Evolutionary conservation across 306 rosid species (phyloP).

Genomic region (Cicer chorassanicum): DNA sequence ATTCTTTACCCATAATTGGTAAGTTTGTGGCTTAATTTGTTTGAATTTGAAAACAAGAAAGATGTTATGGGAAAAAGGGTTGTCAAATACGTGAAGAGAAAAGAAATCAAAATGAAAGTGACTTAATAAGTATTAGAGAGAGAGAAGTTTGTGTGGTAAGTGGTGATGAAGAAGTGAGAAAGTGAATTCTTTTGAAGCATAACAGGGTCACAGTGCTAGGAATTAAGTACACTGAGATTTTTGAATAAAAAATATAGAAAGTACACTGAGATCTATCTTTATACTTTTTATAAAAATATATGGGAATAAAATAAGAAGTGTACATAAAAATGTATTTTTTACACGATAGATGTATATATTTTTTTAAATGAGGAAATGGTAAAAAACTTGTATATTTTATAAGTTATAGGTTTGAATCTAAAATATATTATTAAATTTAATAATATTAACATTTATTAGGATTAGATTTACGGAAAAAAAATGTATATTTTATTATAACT

Average conservation of each 20-base stretch:
- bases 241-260: too few species aligned
- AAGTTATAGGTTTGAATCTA: fast-evolving
- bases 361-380: too few species aligned
- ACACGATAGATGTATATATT: too few species aligned
- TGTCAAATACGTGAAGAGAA: constrained; percentile 36
- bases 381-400: too few species aligned
- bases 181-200: constrained; percentile 69
- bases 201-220: constrained; percentile 53
- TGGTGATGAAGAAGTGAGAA: constrained; percentile 61
- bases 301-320: not conserved
- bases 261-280: not conserved
- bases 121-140: constrained; percentile 38
- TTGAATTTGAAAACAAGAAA: constrained; percentile 35
- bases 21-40: constrained; percentile 14
- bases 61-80: constrained; percentile 20
- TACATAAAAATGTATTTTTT: too few species aligned
- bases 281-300: not conserved
- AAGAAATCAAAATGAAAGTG: constrained; percentile 49
- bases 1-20: constrained; percentile 66
- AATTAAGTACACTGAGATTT: constrained; percentile 58
- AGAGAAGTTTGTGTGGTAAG: constrained; percentile 1
- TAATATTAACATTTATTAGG: too few species aligned
- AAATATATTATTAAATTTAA: too few species aligned
- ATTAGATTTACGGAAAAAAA: too few species aligned
- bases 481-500: too few species aligned